Evolutionary conservation across 2,329 filamentous ascomycete genomes (phyloP), one percentile per base, ranked within the genome.

Genomic region (Aspergillus pseudoviridinutans): DNA sequence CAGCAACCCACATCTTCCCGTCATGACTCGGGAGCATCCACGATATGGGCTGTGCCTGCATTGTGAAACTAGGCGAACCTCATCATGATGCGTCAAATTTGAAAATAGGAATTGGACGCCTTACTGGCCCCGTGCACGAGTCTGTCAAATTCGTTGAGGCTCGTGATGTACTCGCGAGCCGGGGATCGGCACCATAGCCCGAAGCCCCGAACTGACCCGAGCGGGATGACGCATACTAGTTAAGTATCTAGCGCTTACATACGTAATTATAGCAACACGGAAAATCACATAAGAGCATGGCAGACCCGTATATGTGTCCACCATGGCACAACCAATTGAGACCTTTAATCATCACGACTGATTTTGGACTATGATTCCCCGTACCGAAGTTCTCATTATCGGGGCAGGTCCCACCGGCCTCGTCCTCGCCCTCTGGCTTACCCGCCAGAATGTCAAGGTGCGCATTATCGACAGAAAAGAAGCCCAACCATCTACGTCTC

Each of bases 391-490:
- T 27, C 66, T 82, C 5, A 77, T 81, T 41, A 70, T 78, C 3
- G 79, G 79, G 6, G 77, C 73, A 9, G 79, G 79, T 1, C 79
- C 79, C 12, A 75, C 76, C 1, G 78, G 79, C 32, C 68, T 77
- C 4, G 66, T 73, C n/a, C 70, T 78, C 1, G 77, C 78, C 17
- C 71, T 78, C 8, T 77, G 80, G 73, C 74, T 82, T 60, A 71
- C 77, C 9, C 71, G 71, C 53, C 80, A 78, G 64, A 75, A 76
- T 24, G 74, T 82, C 60, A 76, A 72, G 1, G 73, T 79, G 4
- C 73, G 79, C 50, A 80, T 84, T 47, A 67, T 84, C 47, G 79
- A 81, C 62, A 76, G 78, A 58, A 67, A 72, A 58, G 70, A 69
- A 3, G 70, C 68, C 0, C 76, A 74, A 49, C 65, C 68, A 47